Base-by-base conservation (phyloP, 768 basidiomycete species). In the Tylopilus intermedius region DNA sequence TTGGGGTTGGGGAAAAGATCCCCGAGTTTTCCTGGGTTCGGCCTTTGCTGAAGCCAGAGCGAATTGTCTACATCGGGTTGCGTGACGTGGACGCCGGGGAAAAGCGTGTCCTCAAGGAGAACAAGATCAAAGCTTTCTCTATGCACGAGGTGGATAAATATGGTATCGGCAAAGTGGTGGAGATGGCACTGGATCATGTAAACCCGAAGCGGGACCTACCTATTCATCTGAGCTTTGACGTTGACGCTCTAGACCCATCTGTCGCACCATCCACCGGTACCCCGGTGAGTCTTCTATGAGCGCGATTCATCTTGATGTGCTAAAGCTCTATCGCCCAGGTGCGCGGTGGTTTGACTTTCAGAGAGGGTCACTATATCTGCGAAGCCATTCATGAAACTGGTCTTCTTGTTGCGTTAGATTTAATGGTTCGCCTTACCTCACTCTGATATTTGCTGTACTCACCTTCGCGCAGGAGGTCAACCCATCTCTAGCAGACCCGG, bases 311-410 rank as follows among this genome's bases (percentile, higher is more conserved):
- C 18, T 40, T 42, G 8, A 22, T 15, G 41, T 47, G 43, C 44
- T 46, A 42, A 33, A 45, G 35, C 35, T 38, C 49, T 42, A 38
- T 51, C 22, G 5, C 35, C 26, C 53, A 88, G 82, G 91, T 95
- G 22, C 87, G 94, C 61, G 96, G 96, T 2, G 96, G 96, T 10
- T 73, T 99, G 56, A 94, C 90, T 21, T 99, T 98, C 75, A 77
- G 96, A 58, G 96, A 99, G 67, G 95, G 94, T n/a, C 96, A 97
- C 71, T 97, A 94, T 68, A 94, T 95, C 62, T 93, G 90, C 59
- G 94, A 97, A 72, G 86, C 89, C 5, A 81, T 98, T 40, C 83
- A 83, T 55, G 94, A 96, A 75, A 98, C 94, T 5, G 94, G 94
- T 6, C 79, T 88, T 53, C 80, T 99, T 18, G 94, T 96, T 24